Evolutionary conservation across 495 filamentous ascomycete genomes (phyloP).

Genomic region (Margaritispora aquatica): DNA sequence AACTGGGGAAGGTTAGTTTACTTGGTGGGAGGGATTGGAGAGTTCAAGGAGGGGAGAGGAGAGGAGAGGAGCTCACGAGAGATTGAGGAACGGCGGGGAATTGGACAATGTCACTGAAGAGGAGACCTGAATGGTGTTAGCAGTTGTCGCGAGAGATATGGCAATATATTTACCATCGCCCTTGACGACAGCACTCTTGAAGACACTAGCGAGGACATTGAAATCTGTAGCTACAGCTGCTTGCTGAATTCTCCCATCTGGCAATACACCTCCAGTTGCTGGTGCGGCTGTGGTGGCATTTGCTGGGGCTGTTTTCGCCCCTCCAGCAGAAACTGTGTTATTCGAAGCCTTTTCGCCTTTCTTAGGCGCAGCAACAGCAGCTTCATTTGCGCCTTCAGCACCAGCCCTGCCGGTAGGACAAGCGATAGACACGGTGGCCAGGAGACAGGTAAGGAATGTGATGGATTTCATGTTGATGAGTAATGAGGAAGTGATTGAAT

Average conservation of each 20-base stretch:
- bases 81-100: slow-evolving; percentile 20
- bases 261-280: too few species aligned
- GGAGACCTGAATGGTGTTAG: not conserved
- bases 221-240: slow-evolving; percentile 1
- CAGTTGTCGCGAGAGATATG: not conserved
- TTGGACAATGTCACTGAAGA: slow-evolving; percentile 11
- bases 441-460: not conserved
- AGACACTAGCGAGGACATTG: slow-evolving; percentile 1
- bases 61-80: slow-evolving; percentile 19
- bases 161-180: not conserved
- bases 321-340: not conserved
- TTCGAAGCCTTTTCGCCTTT: not conserved
- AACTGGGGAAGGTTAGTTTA: slow-evolving; percentile 26
- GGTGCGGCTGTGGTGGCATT: too few species aligned
- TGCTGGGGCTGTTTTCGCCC: too few species aligned
- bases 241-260: slow-evolving; percentile 1
- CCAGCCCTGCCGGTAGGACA: not conserved
- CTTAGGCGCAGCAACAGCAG: not conserved
- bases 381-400: not conserved
- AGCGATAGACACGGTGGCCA: not conserved
- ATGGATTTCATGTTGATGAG: not conserved
- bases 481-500: not conserved
- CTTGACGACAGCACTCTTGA: slow-evolving; percentile 4
- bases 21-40: too few species aligned
- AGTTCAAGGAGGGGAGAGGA: not conserved